Conservation (phyloP, 257 asterid genomes). For the Petunia axillaris region DNA sequence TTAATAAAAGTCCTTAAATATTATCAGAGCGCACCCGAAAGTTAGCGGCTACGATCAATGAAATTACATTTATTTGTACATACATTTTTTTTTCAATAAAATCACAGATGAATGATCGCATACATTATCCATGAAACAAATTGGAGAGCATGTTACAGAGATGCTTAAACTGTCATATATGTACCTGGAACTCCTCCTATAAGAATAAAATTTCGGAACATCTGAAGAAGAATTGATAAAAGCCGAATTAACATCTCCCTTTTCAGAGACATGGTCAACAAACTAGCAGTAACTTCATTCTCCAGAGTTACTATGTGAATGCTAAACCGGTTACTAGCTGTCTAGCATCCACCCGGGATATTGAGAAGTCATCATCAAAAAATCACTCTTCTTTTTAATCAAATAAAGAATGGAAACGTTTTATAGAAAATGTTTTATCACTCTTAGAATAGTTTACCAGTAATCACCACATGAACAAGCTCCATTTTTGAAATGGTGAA, state of each 20-base stretch:
- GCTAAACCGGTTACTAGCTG: too few relatives aligned
- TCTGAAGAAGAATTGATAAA: background rate
- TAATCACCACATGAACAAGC: slow-evolving; percentile 78
- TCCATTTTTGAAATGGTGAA: slow-evolving; percentile 75
- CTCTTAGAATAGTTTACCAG: slow-evolving; percentile 46
- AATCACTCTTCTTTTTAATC: background rate
- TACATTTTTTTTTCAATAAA: background rate
- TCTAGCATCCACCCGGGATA: too few relatives aligned
- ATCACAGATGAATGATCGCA: background rate
- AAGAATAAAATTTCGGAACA: background rate
- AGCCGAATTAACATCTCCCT: background rate
- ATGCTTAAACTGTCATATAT: background rate
- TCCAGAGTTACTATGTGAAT: too few relatives aligned
- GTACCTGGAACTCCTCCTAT: background rate
- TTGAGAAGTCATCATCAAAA: background rate
- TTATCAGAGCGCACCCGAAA: too few relatives aligned
- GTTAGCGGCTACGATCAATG: too few relatives aligned
- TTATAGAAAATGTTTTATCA: background rate
- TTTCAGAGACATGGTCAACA: background rate
- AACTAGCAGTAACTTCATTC: background rate
- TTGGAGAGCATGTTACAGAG: background rate
- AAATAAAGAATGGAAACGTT: background rate
- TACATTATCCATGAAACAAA: background rate
- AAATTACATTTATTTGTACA: too few relatives aligned
- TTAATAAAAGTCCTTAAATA: too few relatives aligned